Percentiles rank a stretch among this genome's conserved stretches.
Conservation (phyloP, 2,329 filamentous ascomycete species). For the Sporothrix euskadiensis region DNA sequence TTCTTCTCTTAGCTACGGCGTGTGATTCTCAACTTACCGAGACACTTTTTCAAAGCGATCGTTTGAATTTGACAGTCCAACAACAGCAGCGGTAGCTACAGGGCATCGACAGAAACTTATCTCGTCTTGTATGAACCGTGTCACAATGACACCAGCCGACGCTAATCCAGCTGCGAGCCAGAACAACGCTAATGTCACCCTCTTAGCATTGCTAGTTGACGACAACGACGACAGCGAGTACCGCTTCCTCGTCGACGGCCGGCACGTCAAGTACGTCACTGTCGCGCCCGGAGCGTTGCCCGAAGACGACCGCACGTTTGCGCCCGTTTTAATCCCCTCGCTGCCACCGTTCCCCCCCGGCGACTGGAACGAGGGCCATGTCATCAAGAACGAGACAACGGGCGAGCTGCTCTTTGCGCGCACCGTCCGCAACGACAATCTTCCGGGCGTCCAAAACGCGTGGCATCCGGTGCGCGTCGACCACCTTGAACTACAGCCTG, state of each 20-base stretch:
- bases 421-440: slow-evolving; percentile 32
- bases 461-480: slow-evolving; percentile 43
- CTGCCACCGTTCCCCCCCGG: slow-evolving; percentile 44
- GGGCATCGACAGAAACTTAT: too few relatives aligned
- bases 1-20: too few relatives aligned
- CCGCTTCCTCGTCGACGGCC: slow-evolving; percentile 44
- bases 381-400: slow-evolving; percentile 36
- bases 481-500: slow-evolving; percentile 35
- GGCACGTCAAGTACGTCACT: slow-evolving; percentile 47
- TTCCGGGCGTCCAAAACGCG: slow-evolving; percentile 39
- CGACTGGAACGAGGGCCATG: slow-evolving; percentile 45
- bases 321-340: slow-evolving; percentile 38
- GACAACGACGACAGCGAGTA: slow-evolving; percentile 41
- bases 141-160: too few relatives aligned
- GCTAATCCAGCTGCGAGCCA: too few relatives aligned
- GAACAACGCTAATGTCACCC: slow-evolving; percentile 19
- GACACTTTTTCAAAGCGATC: too few relatives aligned
- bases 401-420: slow-evolving; percentile 37
- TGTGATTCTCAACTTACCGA: too few relatives aligned
- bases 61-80: too few relatives aligned
- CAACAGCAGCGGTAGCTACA: too few relatives aligned
- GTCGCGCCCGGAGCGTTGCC: slow-evolving; percentile 41
- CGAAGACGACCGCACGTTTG: slow-evolving; percentile 40
- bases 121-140: too few relatives aligned
- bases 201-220: slow-evolving; percentile 37